phyloP scores from a whole-genome alignment of 2,329 filamentous ascomycete species.

The Xylaria sp. region DNA sequence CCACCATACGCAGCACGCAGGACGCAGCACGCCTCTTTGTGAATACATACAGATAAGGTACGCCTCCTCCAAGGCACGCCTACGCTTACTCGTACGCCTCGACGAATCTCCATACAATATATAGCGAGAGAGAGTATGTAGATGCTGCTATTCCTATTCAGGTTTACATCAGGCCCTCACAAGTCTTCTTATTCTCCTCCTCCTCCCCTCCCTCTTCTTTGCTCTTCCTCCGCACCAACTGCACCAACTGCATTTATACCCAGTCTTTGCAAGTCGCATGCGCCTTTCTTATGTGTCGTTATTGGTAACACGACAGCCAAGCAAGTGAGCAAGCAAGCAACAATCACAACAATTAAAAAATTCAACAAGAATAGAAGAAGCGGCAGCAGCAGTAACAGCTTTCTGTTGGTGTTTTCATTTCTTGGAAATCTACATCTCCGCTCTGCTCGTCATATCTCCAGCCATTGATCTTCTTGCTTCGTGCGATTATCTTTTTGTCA shows the following conservation, averaged over 20 bases:
- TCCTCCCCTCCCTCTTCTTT: neutral
- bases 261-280: constrained; percentile 12
- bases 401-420: neutral
- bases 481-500: neutral
- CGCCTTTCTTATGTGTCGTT: constrained; percentile 6
- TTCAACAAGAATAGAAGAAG: neutral
- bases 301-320: constrained; percentile 17
- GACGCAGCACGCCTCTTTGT: too few species aligned
- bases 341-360: neutral
- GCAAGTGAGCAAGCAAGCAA: neutral
- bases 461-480: neutral
- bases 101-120: too few species aligned
- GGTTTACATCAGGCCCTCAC: constrained; percentile 13
- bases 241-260: constrained; percentile 11
- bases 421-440: neutral
- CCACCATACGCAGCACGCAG: neutral
- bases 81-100: too few species aligned
- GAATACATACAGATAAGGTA: neutral
- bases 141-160: constrained; percentile 1
- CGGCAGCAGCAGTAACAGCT: neutral
- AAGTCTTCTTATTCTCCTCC: neutral
- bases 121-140: neutral
- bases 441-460: constrained; percentile 2
- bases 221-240: neutral
- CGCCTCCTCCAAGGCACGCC: neutral